Evolutionary conservation across 2,329 filamentous ascomycete genomes (phyloP).

Genomic region (Alternaria sp.): DNA sequence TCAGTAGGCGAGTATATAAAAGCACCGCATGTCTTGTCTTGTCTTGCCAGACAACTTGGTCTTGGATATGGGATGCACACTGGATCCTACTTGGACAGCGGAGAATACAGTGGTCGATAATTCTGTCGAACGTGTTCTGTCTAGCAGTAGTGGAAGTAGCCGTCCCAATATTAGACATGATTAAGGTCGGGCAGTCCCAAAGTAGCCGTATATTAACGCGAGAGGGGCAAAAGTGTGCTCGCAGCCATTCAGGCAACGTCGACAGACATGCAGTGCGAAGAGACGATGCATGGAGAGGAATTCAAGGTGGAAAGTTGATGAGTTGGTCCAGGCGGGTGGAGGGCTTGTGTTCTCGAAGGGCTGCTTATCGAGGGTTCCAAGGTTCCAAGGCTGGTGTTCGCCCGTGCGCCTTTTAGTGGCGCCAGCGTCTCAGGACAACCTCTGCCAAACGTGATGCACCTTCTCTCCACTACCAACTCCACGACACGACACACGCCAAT

Average conservation of each 20-base stretch:
- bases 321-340: background rate
- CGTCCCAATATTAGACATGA: background rate
- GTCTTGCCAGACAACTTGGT: background rate
- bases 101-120: background rate
- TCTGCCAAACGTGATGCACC: constrained; percentile 31
- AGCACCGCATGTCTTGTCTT: background rate
- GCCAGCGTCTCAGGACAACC: constrained; percentile 30
- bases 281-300: background rate
- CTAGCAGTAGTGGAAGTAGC: background rate
- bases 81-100: background rate
- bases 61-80: background rate
- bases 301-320: background rate
- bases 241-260: background rate
- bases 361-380: constrained; percentile 19
- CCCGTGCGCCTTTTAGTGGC: constrained; percentile 5
- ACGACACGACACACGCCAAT: constrained; percentile 34
- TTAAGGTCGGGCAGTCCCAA: background rate
- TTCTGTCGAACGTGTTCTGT: background rate
- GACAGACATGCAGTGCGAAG: background rate
- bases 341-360: no score
- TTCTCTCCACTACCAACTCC: constrained; percentile 28
- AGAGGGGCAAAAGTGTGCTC: background rate
- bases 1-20: background rate
- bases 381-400: constrained; percentile 20
- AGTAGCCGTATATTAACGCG: background rate